phyloP scores from a whole-genome alignment of 495 filamentous ascomycete species.

The Thermothielavioides terrestris region DNA sequence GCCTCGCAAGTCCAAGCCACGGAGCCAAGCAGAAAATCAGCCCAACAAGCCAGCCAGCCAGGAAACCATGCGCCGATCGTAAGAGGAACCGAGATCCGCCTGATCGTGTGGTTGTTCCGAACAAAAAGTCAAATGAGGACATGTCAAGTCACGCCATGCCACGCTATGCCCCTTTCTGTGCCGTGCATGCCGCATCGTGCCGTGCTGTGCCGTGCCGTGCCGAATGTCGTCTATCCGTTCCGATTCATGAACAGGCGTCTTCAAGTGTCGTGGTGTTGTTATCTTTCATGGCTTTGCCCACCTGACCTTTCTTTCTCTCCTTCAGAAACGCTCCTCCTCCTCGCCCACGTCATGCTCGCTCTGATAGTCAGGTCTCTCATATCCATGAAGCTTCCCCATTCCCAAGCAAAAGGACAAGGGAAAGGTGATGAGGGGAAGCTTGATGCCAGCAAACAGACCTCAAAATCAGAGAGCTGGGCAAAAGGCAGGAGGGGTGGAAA shows the following conservation, averaged over 20 bases:
- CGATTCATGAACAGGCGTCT: slow-evolving; percentile 5
- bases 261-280: too few relatives aligned
- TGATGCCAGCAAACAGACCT: slow-evolving; percentile 7
- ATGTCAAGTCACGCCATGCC: slow-evolving; percentile 1
- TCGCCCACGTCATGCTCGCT: too few relatives aligned
- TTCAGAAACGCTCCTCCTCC: too few relatives aligned
- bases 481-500: not conserved
- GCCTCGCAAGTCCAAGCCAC: not conserved
- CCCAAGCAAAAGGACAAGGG: not conserved
- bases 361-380: not conserved
- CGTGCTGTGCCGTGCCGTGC: slow-evolving; percentile 4
- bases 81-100: not conserved
- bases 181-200: too few relatives aligned
- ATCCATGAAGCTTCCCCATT: not conserved
- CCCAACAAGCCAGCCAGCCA: not conserved
- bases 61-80: not conserved
- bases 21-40: not conserved
- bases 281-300: too few relatives aligned
- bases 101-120: slow-evolving; percentile 1
- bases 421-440: not conserved
- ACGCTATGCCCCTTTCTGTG: too few relatives aligned
- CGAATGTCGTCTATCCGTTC: slow-evolving; percentile 3
- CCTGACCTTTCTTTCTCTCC: slow-evolving; percentile 1
- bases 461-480: not conserved
- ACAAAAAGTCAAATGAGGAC: not conserved